A percentile compares a stretch with the other conserved stretches of the same genome.
Evolutionary conservation across 2,329 filamentous ascomycete genomes (phyloP).

Genomic region (Fragosphaeria purpurea): DNA sequence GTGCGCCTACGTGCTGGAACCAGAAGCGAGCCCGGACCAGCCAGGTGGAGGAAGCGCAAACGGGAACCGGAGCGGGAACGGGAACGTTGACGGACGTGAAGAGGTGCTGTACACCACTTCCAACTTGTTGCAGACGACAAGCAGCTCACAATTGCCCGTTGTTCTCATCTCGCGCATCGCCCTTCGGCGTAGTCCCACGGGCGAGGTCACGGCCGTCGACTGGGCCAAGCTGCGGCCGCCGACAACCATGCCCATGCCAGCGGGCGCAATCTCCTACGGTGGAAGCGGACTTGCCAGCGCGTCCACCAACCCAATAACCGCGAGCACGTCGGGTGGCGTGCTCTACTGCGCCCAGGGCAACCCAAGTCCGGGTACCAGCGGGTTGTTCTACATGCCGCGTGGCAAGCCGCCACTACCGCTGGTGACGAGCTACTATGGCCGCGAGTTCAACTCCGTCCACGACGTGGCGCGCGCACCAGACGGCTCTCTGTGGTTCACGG

Average conservation of each 20-base stretch:
- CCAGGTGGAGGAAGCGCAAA: background rate
- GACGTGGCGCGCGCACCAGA: conserved; percentile 29
- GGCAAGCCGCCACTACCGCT: conserved; percentile 24
- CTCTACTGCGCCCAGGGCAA: conserved; percentile 19
- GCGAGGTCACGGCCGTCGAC: conserved; percentile 21
- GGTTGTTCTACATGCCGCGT: conserved; percentile 24
- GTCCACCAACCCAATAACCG: background rate
- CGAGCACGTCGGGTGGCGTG: conserved; percentile 29
- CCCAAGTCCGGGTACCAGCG: conserved; percentile 22
- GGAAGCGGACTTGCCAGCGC: background rate
- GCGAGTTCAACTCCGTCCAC: conserved; percentile 37
- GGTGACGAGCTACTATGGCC: conserved; percentile 32
- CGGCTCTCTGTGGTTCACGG: conserved; percentile 39
- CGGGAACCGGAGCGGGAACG: background rate
- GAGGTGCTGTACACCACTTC: conserved; percentile 38
- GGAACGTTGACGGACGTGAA: background rate
- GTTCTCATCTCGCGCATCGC: conserved; percentile 36
- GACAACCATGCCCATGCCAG: conserved; percentile 37
- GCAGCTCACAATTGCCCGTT: conserved; percentile 27
- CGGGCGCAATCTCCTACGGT: conserved; percentile 50
- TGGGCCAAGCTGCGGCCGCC: conserved; percentile 35
- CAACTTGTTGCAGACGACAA: conserved; percentile 28
- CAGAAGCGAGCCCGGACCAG: background rate
- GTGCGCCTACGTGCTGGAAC: conserved; percentile 29
- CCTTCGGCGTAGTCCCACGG: conserved; percentile 18